Conservation (phyloP, 1,284 basidiomycete species). For the Lentinula novae-zelandiae region DNA sequence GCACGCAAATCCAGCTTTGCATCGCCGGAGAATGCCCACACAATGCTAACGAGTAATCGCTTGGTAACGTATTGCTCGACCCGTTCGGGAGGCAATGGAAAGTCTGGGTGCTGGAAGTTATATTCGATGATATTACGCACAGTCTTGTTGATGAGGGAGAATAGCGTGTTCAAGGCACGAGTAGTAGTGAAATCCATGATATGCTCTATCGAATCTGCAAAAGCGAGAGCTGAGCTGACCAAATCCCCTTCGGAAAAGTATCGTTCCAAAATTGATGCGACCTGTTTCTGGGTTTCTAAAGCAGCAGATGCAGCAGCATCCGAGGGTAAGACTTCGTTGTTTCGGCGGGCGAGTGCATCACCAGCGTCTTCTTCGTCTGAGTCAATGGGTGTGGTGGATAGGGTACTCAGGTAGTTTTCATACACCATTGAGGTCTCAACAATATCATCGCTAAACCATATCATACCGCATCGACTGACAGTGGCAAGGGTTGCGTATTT, state of each 20-base stretch:
- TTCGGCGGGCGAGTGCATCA: conserved; percentile 59
- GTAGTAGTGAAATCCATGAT: conserved; percentile 98
- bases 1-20: conserved; percentile 87
- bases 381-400: conserved; percentile 79
- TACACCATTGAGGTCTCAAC: conserved; percentile 92
- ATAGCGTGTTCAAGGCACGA: conserved; percentile 91
- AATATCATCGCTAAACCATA: conserved; percentile 99
- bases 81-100: conserved; percentile 82
- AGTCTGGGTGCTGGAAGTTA: conserved; percentile 92
- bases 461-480: conserved; percentile 99
- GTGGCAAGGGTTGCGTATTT: conserved; percentile 97
- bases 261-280: conserved; percentile 75
- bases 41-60: conserved; percentile 87
- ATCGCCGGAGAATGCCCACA: conserved; percentile 99
- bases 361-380: conserved; percentile 84
- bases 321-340: conserved; percentile 40
- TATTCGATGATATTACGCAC: conserved; percentile 93
- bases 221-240: conserved; percentile 75
- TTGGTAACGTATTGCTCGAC: conserved; percentile 91
- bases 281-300: conserved; percentile 76
- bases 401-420: conserved; percentile 80
- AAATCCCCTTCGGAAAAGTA: conserved; percentile 85
- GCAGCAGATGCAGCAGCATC: conserved; percentile 59
- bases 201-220: conserved; percentile 83
- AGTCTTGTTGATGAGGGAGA: conserved; percentile 97